Evolutionary conservation across 129 eudicot genomes (phyloP).

Genomic region (Lonicera japonica): DNA sequence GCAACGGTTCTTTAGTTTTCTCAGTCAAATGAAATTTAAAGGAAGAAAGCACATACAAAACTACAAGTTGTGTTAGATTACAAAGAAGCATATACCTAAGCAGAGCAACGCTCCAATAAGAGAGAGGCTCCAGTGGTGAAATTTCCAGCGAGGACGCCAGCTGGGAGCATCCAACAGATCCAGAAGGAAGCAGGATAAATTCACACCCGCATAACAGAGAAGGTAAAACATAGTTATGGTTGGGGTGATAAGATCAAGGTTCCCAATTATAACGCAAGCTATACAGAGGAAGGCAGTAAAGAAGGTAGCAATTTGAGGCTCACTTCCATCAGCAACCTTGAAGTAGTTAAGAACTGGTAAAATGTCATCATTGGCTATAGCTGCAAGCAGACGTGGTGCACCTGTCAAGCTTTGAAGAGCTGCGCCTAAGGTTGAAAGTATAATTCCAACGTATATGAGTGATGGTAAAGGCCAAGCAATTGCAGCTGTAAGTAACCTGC

Average conservation of each 20-base stretch:
- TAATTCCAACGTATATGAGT: constrained; percentile 84
- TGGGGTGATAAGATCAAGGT: constrained; percentile 91
- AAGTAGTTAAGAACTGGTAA: constrained; percentile 95
- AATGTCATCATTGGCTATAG: constrained; percentile 97
- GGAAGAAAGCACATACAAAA: constrained; percentile 1
- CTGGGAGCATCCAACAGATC: constrained; percentile 99
- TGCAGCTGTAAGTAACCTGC: constrained; percentile 95
- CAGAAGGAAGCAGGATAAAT: constrained; percentile 94
- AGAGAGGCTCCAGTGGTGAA: constrained; percentile 99
- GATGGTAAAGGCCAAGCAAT: constrained; percentile 95
- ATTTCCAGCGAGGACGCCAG: constrained; percentile 99
- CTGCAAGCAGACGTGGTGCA: constrained; percentile 98
- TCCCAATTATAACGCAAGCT: constrained; percentile 90
- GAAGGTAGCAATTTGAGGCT: constrained; percentile 88
- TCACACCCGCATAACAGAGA: constrained; percentile 92
- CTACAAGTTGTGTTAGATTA: not conserved
- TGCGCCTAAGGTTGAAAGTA: constrained; percentile 96
- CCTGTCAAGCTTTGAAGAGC: constrained; percentile 97
- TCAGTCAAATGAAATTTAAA: not conserved
- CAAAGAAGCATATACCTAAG: constrained; percentile 51
- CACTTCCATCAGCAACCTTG: constrained; percentile 89
- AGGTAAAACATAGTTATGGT: constrained; percentile 97
- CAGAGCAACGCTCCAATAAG: constrained; percentile 95
- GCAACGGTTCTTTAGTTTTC: not conserved
- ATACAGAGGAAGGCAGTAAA: constrained; percentile 96